These are phyloP conservation scores for Euphorbia schlechtendalii DNA, from an alignment of 441 rosid species.

Conservation along the genomic window DNA sequence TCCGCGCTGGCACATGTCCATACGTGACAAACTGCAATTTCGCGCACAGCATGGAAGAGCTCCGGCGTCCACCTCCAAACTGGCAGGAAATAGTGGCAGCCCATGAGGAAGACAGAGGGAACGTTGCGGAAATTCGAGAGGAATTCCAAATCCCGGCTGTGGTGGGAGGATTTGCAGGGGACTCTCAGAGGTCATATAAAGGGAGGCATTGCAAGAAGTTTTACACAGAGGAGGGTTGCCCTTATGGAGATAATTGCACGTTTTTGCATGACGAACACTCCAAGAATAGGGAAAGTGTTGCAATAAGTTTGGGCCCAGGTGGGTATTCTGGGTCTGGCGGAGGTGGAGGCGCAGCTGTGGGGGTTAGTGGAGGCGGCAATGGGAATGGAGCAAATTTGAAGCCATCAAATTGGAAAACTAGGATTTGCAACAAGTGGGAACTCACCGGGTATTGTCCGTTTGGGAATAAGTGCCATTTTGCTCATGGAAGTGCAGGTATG, in stretches of 20 bases:
- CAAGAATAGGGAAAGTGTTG: conserved; percentile 83
- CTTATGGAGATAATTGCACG: conserved; percentile 87
- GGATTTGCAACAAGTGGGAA: conserved; percentile 91
- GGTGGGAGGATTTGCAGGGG: conserved; percentile 46
- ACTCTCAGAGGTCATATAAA: conserved; percentile 68
- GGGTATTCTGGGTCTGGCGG: conserved; percentile 54
- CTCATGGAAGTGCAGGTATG: conserved; percentile 82
- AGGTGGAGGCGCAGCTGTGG: conserved; percentile 15
- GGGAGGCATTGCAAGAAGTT: conserved; percentile 96
- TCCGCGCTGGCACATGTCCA: conserved; percentile 75
- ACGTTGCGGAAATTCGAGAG: conserved; percentile 37
- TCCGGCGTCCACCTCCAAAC: conserved; percentile 84
- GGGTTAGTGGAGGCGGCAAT: conserved; percentile 1
- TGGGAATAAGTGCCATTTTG: conserved; percentile 82
- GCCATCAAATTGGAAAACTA: conserved; percentile 84
- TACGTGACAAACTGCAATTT: conserved; percentile 84
- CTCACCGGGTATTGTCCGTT: conserved; percentile 74
- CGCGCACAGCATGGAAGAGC: conserved; percentile 92
- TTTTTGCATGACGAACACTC: conserved; percentile 85
- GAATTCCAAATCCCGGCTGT: conserved; percentile 81
- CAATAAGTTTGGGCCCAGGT: conserved; percentile 85
- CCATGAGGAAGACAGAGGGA: conserved; percentile 52
- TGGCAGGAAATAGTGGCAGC: conserved; percentile 96
- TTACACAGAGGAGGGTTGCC: conserved; percentile 89
- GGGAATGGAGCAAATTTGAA: conserved; percentile 33